Evolutionary conservation across 2,329 filamentous ascomycete species (phyloP).

Genomic region (Pseudogymnoascus sp.): DNA sequence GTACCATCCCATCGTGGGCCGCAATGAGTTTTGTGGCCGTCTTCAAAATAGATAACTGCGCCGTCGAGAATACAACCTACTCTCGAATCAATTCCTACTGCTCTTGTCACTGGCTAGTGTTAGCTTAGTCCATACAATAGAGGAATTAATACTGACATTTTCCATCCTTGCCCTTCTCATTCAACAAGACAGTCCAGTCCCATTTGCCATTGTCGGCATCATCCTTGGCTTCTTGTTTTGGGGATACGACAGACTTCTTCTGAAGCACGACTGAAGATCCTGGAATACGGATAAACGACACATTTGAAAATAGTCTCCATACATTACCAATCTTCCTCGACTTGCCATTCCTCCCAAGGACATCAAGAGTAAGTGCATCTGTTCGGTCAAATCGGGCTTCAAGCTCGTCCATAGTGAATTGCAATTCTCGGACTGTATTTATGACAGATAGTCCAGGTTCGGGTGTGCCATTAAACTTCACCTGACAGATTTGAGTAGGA

Average conservation of each 20-base stretch:
- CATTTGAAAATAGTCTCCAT: conserved; percentile 29
- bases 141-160: conserved; percentile 13
- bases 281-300: conserved; percentile 32
- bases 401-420: conserved; percentile 25
- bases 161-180: conserved; percentile 13
- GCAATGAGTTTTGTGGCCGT: conserved; percentile 37
- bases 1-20: conserved; percentile 27
- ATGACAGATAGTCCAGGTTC: conserved; percentile 20
- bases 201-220: conserved; percentile 2
- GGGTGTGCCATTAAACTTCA: conserved; percentile 24
- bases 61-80: conserved; percentile 40
- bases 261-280: conserved; percentile 32
- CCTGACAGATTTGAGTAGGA: conserved; percentile 23
- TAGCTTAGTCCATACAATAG: background rate
- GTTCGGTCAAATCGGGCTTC: conserved; percentile 27
- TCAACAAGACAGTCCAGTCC: conserved; percentile 30
- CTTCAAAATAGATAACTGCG: conserved; percentile 38
- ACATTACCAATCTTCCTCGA: conserved; percentile 27
- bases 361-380: conserved; percentile 27
- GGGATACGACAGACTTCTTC: conserved; percentile 23
- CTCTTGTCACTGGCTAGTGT: conserved; percentile 28
- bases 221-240: background rate
- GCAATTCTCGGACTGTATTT: conserved; percentile 15
- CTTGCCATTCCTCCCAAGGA: conserved; percentile 37
- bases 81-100: conserved; percentile 37